Evolutionary conservation across 192 early-diverging fungal genomes (phyloP).

Genomic region (Backusella morwellensis): DNA sequence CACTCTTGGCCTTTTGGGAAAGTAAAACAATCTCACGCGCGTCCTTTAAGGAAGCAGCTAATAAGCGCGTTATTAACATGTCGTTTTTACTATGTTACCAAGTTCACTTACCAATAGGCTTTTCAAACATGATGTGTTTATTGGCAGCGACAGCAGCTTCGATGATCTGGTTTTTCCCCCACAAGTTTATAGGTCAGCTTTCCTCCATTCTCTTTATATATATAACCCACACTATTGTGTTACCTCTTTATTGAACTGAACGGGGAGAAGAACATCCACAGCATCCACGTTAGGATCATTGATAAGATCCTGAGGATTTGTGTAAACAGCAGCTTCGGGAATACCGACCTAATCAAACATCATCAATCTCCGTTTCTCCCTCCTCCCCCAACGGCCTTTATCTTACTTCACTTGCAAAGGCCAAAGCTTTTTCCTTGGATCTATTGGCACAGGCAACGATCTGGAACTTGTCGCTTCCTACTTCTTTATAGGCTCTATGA

Average conservation of each 20-base stretch:
- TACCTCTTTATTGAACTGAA: conserved; percentile 36
- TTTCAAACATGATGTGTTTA: conserved; percentile 38
- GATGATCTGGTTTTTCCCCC: conserved; percentile 11
- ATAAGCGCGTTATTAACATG: neutral
- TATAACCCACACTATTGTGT: neutral
- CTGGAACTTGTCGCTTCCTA: conserved; percentile 30
- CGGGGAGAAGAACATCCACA: conserved; percentile 31
- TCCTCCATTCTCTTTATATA: neutral
- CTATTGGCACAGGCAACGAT: conserved; percentile 40
- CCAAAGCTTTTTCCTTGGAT: conserved; percentile 36
- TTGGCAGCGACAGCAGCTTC: conserved; percentile 31
- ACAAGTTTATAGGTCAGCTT: neutral
- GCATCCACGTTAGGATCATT: conserved; percentile 32
- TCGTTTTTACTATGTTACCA: neutral
- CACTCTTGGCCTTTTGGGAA: conserved; percentile 10
- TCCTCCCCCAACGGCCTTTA: neutral
- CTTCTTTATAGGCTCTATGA: conserved; percentile 23
- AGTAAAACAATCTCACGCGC: conserved; percentile 30
- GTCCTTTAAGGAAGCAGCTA: conserved; percentile 31
- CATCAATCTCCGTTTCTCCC: neutral
- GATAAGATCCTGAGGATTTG: conserved; percentile 32
- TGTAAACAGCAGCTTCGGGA: conserved; percentile 31
- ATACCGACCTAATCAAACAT: conserved; percentile 28
- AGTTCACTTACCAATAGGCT: conserved; percentile 32
- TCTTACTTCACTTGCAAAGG: conserved; percentile 33